Percentiles rank a stretch among this genome's conserved stretches.
Conservation (phyloP, 2,329 filamentous ascomycete species). For the Thelonectria rubi region DNA sequence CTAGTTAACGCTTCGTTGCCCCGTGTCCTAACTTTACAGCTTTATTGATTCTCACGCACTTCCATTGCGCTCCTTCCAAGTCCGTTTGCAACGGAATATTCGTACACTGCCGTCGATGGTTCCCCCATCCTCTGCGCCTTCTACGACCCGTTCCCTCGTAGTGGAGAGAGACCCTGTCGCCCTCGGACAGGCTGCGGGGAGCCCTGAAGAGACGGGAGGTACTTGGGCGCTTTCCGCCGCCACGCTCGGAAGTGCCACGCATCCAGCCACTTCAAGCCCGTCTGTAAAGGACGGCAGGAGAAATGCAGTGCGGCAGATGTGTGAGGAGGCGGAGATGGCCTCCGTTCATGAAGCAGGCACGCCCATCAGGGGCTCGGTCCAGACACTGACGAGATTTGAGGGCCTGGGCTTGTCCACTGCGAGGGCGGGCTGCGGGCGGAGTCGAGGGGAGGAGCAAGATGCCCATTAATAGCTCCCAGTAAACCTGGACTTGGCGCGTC, state of each 20-base stretch:
- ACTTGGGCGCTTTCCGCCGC: slow-evolving; percentile 1
- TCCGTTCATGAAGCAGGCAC: background rate
- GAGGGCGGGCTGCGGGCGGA: slow-evolving; percentile 17
- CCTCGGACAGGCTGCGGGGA: slow-evolving; percentile 7
- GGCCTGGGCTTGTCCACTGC: slow-evolving; percentile 17
- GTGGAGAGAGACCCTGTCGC: too few relatives aligned
- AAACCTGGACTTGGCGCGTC: slow-evolving; percentile 14
- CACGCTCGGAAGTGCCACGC: slow-evolving; percentile 7
- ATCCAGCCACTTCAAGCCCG: slow-evolving; percentile 17
- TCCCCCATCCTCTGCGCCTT: background rate
- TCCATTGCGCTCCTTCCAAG: slow-evolving; percentile 1
- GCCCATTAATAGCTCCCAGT: slow-evolving; percentile 3
- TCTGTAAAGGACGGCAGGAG: background rate
- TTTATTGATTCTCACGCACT: background rate
- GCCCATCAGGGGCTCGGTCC: slow-evolving; percentile 15
- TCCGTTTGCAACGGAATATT: background rate
- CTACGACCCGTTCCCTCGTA: background rate
- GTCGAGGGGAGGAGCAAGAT: background rate
- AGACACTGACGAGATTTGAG: slow-evolving; percentile 20
- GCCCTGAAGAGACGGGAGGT: slow-evolving; percentile 1
- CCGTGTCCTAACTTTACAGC: background rate
- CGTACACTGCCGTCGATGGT: background rate
- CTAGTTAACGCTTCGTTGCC: background rate
- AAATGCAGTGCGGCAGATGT: background rate
- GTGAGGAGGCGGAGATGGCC: background rate